Percentiles rank a stretch among this genome's conserved stretches.
These are phyloP conservation scores for Phytopythium ostracodes DNA, from an alignment of 352 stramenopile genomes.

Conservation along the genomic window DNA sequence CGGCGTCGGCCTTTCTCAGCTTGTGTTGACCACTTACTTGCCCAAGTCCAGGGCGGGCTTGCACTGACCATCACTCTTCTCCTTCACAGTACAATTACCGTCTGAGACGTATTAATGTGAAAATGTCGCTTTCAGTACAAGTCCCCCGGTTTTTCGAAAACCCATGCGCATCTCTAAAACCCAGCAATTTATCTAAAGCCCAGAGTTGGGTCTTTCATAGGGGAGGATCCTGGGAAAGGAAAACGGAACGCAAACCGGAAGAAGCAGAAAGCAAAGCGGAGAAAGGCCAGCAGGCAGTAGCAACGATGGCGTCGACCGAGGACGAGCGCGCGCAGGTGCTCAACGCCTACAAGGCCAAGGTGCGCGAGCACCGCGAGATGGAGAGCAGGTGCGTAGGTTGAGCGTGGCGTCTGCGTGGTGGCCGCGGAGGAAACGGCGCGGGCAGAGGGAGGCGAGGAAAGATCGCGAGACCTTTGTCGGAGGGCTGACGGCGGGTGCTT, in stretches of 20 bases:
- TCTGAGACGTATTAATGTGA: background rate
- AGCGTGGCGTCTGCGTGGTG: background rate
- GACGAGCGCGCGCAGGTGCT: conserved; percentile 92
- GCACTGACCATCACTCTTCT: background rate
- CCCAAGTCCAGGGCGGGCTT: too few relatives aligned
- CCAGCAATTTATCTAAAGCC: too few relatives aligned
- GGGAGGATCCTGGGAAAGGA: conserved; percentile 1
- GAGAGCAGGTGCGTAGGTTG: conserved; percentile 83
- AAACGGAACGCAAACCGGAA: background rate
- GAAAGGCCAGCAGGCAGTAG: too few relatives aligned
- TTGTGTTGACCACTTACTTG: background rate
- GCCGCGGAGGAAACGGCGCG: background rate
- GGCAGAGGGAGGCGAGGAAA: background rate
- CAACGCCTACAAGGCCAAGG: conserved; percentile 94
- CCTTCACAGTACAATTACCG: background rate
- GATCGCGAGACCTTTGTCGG: background rate
- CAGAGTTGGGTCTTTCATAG: background rate
- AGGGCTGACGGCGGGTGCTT: background rate
- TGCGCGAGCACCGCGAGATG: conserved; percentile 96
- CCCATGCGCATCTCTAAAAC: background rate
- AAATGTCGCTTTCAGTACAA: too few relatives aligned
- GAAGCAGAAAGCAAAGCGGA: conserved; percentile 4
- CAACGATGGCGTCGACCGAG: conserved; percentile 55
- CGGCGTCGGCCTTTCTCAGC: background rate
- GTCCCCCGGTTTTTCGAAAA: background rate